A percentile compares a stretch with the other conserved stretches of the same genome.
phyloP scores from a whole-genome alignment of 2,329 filamentous ascomycete species.

The Coniella lustricola region DNA sequence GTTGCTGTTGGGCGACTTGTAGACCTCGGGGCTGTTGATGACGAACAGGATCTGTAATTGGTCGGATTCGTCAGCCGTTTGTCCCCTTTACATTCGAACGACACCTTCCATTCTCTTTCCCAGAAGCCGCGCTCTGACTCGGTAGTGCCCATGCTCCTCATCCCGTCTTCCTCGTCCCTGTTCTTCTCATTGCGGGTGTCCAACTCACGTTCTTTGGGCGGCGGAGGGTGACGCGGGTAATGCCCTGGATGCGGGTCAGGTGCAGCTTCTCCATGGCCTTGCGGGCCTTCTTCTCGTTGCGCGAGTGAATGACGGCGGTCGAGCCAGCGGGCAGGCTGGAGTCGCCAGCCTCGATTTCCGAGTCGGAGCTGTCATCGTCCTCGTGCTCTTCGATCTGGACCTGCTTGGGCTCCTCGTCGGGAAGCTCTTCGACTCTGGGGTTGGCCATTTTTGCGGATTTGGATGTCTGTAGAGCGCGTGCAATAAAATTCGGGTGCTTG shows the following conservation, averaged over 20 bases:
- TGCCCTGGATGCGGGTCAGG: conserved; percentile 90
- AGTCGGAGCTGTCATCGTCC: conserved; percentile 64
- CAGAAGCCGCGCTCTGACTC: background rate
- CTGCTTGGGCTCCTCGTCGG: conserved; percentile 89
- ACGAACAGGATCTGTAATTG: conserved; percentile 87
- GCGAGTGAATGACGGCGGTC: conserved; percentile 86
- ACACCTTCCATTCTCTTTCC: background rate
- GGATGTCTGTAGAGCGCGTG: conserved; percentile 13
- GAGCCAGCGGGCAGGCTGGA: conserved; percentile 68
- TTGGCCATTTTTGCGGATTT: conserved; percentile 70
- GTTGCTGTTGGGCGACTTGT: conserved; percentile 98
- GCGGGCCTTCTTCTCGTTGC: conserved; percentile 99
- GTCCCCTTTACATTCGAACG: background rate
- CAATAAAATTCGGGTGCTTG: conserved; percentile 23
- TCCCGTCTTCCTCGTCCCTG: background rate
- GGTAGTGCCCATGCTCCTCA: conserved; percentile 6
- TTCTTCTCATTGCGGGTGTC: background rate
- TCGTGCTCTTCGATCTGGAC: conserved; percentile 68
- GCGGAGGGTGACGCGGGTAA: conserved; percentile 95
- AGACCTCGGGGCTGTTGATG: conserved; percentile 99
- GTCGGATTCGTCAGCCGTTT: conserved; percentile 1
- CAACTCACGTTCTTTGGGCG: conserved; percentile 95
- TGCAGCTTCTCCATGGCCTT: conserved; percentile 99
- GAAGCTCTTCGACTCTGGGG: conserved; percentile 94
- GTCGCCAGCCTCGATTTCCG: conserved; percentile 65